Percentiles rank a stretch among this genome's conserved stretches.
Evolutionary conservation across 495 filamentous ascomycete genomes (phyloP).

Genomic region (Copromyces sp.): DNA sequence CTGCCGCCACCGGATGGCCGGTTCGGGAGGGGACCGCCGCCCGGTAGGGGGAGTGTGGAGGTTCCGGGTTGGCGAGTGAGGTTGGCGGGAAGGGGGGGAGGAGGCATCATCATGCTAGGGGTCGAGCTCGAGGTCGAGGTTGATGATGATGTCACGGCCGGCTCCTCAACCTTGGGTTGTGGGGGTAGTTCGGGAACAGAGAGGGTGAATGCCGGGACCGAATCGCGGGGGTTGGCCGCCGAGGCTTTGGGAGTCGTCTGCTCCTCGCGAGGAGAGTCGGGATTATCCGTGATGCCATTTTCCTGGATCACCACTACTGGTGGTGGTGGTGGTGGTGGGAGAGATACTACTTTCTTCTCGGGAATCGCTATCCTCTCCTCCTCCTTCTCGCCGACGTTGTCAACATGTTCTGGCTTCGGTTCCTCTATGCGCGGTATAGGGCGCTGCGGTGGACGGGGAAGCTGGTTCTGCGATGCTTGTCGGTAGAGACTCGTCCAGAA

Average conservation of each 20-base stretch:
- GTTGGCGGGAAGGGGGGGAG: conserved; percentile 18
- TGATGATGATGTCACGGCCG: conserved; percentile 20
- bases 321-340: background rate
- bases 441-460: conserved; percentile 16
- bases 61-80: conserved; percentile 3
- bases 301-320: background rate
- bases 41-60: conserved; percentile 5
- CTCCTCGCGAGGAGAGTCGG: conserved; percentile 12
- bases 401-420: background rate
- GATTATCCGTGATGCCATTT: conserved; percentile 2
- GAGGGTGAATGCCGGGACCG: conserved; percentile 33
- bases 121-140: conserved; percentile 12
- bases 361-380: conserved; percentile 1
- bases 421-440: conserved; percentile 6
- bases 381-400: background rate
- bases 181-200: conserved; percentile 19
- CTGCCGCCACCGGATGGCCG: background rate
- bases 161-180: background rate
- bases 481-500: conserved; percentile 21
- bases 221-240: conserved; percentile 1
- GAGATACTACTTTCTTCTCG: conserved; percentile 2
- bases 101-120: conserved; percentile 20
- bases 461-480: conserved; percentile 12
- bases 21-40: conserved; percentile 16
- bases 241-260: conserved; percentile 36